Evolutionary conservation across 176 grass and related monocot genomes (phyloP).

Genomic region (Leersia perrieri): DNA sequence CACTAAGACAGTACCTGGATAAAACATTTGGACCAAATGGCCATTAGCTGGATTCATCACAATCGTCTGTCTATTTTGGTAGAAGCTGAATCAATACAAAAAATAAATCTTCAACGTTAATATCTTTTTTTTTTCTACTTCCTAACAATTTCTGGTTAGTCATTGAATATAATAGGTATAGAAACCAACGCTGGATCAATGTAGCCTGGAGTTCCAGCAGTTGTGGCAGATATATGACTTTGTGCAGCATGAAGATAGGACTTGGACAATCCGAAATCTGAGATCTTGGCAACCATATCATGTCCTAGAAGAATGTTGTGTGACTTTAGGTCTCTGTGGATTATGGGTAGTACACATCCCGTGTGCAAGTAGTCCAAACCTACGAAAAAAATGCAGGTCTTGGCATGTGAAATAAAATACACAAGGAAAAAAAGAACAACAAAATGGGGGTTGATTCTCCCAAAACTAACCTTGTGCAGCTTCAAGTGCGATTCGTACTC

Average conservation of each 20-base stretch:
- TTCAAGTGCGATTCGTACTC: slow-evolving; percentile 33
- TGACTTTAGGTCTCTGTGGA: slow-evolving; percentile 61
- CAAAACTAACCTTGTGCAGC: slow-evolving; percentile 60
- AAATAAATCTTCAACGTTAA: too few relatives aligned
- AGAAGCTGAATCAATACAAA: too few relatives aligned
- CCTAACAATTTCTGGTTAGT: too few relatives aligned
- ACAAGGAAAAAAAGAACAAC: too few relatives aligned
- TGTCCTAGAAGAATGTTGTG: slow-evolving; percentile 56
- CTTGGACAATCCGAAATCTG: slow-evolving; percentile 60
- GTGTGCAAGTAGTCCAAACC: slow-evolving; percentile 63
- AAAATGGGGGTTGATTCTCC: too few relatives aligned
- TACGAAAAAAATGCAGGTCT: not conserved
- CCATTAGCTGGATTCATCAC: not conserved
- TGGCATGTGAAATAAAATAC: too few relatives aligned
- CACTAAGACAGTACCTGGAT: not conserved
- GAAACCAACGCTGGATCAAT: slow-evolving; percentile 57
- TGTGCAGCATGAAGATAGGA: slow-evolving; percentile 2
- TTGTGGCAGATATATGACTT: slow-evolving; percentile 22
- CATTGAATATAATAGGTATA: not conserved
- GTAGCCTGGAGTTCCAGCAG: slow-evolving; percentile 51
- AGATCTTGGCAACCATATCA: slow-evolving; percentile 44
- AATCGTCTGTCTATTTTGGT: too few relatives aligned
- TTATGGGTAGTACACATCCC: slow-evolving; percentile 30
- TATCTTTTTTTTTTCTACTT: too few relatives aligned
- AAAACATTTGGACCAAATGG: too few relatives aligned